Evolutionary conservation across 495 filamentous ascomycete genomes (phyloP).

Genomic region (Haplographium delicatum): DNA sequence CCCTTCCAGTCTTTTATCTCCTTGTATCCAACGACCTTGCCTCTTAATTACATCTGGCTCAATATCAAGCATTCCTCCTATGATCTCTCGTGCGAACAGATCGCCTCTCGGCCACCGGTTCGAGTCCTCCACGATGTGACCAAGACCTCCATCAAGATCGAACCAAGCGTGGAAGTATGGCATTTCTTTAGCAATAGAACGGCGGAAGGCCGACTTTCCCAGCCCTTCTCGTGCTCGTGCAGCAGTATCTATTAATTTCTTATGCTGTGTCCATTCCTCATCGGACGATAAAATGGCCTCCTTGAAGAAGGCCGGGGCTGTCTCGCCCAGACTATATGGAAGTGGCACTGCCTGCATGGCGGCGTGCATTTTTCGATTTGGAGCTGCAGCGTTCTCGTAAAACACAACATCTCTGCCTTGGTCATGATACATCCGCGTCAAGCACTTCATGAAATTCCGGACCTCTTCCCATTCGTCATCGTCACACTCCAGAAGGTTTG

Average conservation of each 20-base stretch:
- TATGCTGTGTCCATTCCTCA: conserved; percentile 93
- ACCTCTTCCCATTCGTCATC: conserved; percentile 99
- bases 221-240: conserved; percentile 58
- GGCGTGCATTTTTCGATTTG: conserved; percentile 74
- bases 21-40: conserved; percentile 83
- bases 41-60: conserved; percentile 81
- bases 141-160: conserved; percentile 82
- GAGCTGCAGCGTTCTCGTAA: conserved; percentile 91
- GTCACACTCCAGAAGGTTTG: conserved; percentile 92
- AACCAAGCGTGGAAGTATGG: conserved; percentile 99
- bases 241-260: conserved; percentile 87
- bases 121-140: conserved; percentile 86
- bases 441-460: conserved; percentile 97
- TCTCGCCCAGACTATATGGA: conserved; percentile 80
- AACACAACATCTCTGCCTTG: conserved; percentile 90
- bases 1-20: conserved; percentile 60
- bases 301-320: conserved; percentile 89
- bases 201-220: conserved; percentile 78
- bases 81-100: conserved; percentile 84
- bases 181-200: conserved; percentile 88
- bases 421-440: conserved; percentile 88
- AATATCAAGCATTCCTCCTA: conserved; percentile 89
- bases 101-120: conserved; percentile 88
- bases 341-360: conserved; percentile 82
- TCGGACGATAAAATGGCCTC: conserved; percentile 87